Evolutionary conservation across 768 basidiomycete genomes (phyloP).

Genomic region (Suillus fuscotomentosus): DNA sequence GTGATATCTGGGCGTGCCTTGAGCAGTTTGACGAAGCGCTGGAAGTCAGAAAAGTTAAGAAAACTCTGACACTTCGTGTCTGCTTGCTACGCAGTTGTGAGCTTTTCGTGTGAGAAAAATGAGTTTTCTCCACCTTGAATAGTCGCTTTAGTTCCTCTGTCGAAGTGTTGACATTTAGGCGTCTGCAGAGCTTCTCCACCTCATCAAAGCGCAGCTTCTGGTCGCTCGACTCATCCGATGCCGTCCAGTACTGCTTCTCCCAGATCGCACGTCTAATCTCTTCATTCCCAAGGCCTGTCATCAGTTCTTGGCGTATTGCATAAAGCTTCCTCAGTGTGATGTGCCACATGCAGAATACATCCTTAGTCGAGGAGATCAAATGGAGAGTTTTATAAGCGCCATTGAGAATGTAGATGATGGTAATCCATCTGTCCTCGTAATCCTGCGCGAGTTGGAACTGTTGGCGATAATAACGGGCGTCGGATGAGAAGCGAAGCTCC

Average conservation of each 20-base stretch:
- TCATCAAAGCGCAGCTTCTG: slow-evolving; percentile 68
- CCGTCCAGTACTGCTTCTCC: slow-evolving; percentile 84
- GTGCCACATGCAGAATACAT: slow-evolving; percentile 65
- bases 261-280: slow-evolving; percentile 68
- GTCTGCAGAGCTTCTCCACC: slow-evolving; percentile 65
- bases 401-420: slow-evolving; percentile 77
- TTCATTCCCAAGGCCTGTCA: slow-evolving; percentile 62
- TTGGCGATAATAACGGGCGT: slow-evolving; percentile 68
- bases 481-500: slow-evolving; percentile 74
- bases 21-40: slow-evolving; percentile 76
- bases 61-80: slow-evolving; percentile 54
- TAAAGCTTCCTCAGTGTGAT: slow-evolving; percentile 62
- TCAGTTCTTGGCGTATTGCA: slow-evolving; percentile 65
- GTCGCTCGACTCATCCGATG: slow-evolving; percentile 60
- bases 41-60: slow-evolving; percentile 79
- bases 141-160: slow-evolving; percentile 50
- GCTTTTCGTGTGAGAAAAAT: not conserved
- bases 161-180: slow-evolving; percentile 64
- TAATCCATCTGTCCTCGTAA: slow-evolving; percentile 76
- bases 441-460: slow-evolving; percentile 64
- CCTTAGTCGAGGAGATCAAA: slow-evolving; percentile 66
- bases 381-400: slow-evolving; percentile 85
- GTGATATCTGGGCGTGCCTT: slow-evolving; percentile 86
- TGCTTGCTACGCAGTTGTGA: slow-evolving; percentile 47
- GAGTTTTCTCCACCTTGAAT: slow-evolving; percentile 48